Percentiles rank a stretch among this genome's conserved stretches.
phyloP scores from a whole-genome alignment of 805 yeast species.

The Candida maltosa region DNA sequence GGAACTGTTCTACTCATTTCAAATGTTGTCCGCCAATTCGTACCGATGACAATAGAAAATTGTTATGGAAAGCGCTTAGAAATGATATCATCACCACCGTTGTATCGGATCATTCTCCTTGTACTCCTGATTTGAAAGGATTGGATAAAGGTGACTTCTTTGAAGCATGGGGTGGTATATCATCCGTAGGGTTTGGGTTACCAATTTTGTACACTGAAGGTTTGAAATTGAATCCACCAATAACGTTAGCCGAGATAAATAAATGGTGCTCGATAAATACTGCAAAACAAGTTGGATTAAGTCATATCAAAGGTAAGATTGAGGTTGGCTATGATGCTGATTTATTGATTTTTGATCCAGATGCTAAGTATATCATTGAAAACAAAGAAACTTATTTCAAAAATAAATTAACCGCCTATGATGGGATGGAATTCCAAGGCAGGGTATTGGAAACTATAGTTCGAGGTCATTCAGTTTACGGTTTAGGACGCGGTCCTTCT shows the following conservation, averaged over 20 bases:
- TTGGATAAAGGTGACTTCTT: slow-evolving; percentile 82
- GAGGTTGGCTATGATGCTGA: slow-evolving; percentile 84
- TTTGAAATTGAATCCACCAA: slow-evolving; percentile 45
- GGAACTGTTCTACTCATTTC: slow-evolving; percentile 74
- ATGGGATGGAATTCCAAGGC: slow-evolving; percentile 68
- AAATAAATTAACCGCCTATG: slow-evolving; percentile 85
- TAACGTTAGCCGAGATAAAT: slow-evolving; percentile 59
- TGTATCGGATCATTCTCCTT: slow-evolving; percentile 94
- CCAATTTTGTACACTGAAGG: slow-evolving; percentile 81
- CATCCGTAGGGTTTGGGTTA: slow-evolving; percentile 89
- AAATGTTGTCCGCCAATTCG: slow-evolving; percentile 97
- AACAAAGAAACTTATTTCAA: slow-evolving; percentile 67
- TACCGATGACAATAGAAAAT: slow-evolving; percentile 62
- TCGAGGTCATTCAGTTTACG: slow-evolving; percentile 71
- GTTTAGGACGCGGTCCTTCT: slow-evolving; percentile 52
- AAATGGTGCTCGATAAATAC: slow-evolving; percentile 83
- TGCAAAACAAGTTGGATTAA: slow-evolving; percentile 78
- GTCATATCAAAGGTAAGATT: slow-evolving; percentile 68
- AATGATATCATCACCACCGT: slow-evolving; percentile 72
- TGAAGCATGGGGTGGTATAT: slow-evolving; percentile 94
- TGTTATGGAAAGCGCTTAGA: slow-evolving; percentile 75
- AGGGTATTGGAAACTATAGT: slow-evolving; percentile 76
- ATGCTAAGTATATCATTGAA: slow-evolving; percentile 43
- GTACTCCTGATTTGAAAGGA: slow-evolving; percentile 87
- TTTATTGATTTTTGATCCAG: slow-evolving; percentile 75